A percentile compares a stretch with the other conserved stretches of the same genome.
Evolutionary conservation across 805 yeast species (phyloP).

Genomic region (Barnettozyma californica): DNA sequence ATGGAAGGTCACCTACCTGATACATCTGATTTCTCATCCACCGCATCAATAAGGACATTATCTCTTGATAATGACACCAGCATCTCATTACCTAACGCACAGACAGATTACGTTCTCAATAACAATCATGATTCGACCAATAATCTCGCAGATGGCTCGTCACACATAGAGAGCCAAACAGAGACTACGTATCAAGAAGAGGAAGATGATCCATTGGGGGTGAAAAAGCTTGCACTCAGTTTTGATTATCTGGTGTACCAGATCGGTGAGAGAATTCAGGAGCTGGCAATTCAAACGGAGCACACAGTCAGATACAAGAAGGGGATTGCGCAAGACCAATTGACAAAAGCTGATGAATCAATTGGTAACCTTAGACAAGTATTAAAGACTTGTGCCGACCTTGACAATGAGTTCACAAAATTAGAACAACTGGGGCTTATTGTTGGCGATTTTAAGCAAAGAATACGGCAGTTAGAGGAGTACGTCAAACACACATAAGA

Average conservation of each 20-base stretch:
- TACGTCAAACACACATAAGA: constrained; percentile 4
- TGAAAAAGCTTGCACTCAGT: constrained; percentile 52
- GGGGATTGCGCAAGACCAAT: constrained; percentile 15
- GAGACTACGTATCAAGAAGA: constrained; percentile 19
- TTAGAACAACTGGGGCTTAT: constrained; percentile 41
- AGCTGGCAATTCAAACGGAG: constrained; percentile 40
- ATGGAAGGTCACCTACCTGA: background rate
- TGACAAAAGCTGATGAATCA: constrained; percentile 34
- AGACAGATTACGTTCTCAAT: background rate
- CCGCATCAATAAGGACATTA: background rate
- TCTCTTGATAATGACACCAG: background rate
- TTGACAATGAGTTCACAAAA: constrained; percentile 47
- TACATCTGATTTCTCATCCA: background rate
- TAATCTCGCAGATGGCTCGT: background rate
- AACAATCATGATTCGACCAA: background rate
- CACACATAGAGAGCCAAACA: background rate
- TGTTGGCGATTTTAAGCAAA: constrained; percentile 35
- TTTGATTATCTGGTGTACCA: constrained; percentile 63
- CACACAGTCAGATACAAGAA: constrained; percentile 23
- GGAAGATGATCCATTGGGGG: constrained; percentile 56
- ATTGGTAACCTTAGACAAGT: constrained; percentile 35
- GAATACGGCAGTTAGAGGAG: constrained; percentile 33
- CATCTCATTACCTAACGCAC: background rate
- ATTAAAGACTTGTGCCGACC: constrained; percentile 40
- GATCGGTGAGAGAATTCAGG: constrained; percentile 50